A percentile compares a stretch with the other conserved stretches of the same genome.
These are phyloP conservation scores for Annona cherimola DNA, from an alignment of 164 flowering plant species.

Conservation along the genomic window DNA sequence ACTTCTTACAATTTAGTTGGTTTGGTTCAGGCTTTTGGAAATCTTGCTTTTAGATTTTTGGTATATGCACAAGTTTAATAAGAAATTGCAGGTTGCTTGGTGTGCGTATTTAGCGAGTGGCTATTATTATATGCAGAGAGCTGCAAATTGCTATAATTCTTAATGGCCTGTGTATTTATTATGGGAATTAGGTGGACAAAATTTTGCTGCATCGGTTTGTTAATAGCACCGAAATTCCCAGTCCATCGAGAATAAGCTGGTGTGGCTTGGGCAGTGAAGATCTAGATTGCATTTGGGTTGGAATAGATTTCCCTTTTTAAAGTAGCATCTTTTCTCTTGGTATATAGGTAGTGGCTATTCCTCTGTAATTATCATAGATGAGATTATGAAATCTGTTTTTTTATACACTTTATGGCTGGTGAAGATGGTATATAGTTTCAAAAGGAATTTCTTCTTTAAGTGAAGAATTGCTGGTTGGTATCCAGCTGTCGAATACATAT, in stretches of 20 bases:
- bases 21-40: background rate
- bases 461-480: background rate
- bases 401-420: background rate
- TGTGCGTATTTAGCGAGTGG: background rate
- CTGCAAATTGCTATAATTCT: background rate
- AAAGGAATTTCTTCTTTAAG: background rate
- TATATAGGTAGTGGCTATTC: too few species aligned
- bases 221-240: too few species aligned
- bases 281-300: too few species aligned
- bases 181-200: background rate
- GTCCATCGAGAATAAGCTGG: background rate
- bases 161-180: background rate
- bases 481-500: background rate
- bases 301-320: too few species aligned
- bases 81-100: background rate
- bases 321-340: too few species aligned
- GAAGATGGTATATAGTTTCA: background rate
- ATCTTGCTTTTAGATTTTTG: background rate
- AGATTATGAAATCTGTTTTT: background rate
- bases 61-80: background rate
- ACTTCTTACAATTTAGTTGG: background rate
- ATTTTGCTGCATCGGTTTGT: background rate
- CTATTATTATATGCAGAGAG: background rate
- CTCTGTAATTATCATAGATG: background rate
- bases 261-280: background rate